A percentile compares a stretch with the other conserved stretches of the same genome.
These are phyloP conservation scores for Zygosaccharomyces bailii DNA, from an alignment of 805 yeast species.

Conservation along the genomic window DNA sequence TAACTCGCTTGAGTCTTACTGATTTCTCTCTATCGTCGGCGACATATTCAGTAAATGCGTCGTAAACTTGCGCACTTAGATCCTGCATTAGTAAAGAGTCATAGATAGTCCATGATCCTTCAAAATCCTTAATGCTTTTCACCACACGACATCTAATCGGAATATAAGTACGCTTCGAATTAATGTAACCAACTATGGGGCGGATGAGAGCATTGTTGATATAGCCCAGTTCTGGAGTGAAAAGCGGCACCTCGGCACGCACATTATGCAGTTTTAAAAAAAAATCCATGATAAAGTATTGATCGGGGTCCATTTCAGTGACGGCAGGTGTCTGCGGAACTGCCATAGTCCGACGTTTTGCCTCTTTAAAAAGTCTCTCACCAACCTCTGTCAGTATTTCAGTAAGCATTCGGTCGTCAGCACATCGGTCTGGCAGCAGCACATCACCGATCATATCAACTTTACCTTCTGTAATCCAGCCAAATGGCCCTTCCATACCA, in stretches of 20 bases:
- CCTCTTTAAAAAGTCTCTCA: constrained; percentile 47
- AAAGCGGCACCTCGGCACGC: constrained; percentile 83
- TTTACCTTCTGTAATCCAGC: constrained; percentile 91
- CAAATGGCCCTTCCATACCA: constrained; percentile 91
- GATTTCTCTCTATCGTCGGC: constrained; percentile 79
- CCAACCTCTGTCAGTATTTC: constrained; percentile 51
- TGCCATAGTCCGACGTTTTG: constrained; percentile 38
- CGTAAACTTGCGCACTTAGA: constrained; percentile 81
- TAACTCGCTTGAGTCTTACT: constrained; percentile 73
- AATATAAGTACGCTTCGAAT: constrained; percentile 82
- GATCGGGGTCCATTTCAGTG: constrained; percentile 34
- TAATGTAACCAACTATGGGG: constrained; percentile 94
- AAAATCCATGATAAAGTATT: constrained; percentile 72
- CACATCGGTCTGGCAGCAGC: constrained; percentile 65
- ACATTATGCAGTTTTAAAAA: constrained; percentile 79
- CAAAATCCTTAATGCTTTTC: constrained; percentile 77
- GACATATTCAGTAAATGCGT: constrained; percentile 83
- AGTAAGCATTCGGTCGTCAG: constrained; percentile 42
- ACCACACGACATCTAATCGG: constrained; percentile 81
- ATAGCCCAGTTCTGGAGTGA: constrained; percentile 83
- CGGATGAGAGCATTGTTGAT: constrained; percentile 87
- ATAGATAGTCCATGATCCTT: constrained; percentile 95
- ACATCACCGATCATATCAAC: constrained; percentile 94
- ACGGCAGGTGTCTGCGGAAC: constrained; percentile 30
- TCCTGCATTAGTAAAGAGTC: constrained; percentile 91